A percentile compares a stretch with the other conserved stretches of the same genome.
Conservation (phyloP, 208 protist species). For the Acanthamoeba rhysodes region DNA sequence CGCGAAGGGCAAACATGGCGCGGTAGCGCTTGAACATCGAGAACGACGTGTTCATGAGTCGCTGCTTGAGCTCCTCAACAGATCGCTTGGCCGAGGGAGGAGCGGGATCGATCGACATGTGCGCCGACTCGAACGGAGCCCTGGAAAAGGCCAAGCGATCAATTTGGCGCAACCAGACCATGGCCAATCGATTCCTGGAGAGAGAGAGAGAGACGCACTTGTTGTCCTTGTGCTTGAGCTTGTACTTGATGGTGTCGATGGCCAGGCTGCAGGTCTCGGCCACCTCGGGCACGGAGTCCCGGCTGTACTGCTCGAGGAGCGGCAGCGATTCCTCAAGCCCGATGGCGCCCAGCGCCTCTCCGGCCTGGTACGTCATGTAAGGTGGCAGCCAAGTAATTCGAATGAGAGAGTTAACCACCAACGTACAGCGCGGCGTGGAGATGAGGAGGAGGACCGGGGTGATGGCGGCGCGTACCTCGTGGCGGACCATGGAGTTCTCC, state of each 20-base stretch:
- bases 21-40: conserved; percentile 96
- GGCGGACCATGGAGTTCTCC: conserved; percentile 97
- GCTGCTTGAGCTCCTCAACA: conserved; percentile 87
- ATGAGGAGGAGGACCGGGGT: not conserved
- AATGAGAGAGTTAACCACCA: no score
- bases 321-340: conserved; percentile 66
- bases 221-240: not conserved
- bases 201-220: not conserved
- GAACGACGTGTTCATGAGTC: conserved; percentile 87
- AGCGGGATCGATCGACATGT: conserved; percentile 95
- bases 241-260: conserved; percentile 79
- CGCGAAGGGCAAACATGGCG: conserved; percentile 95
- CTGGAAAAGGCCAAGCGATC: not conserved
- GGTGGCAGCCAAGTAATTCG: no score
- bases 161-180: not conserved
- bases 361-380: conserved; percentile 90
- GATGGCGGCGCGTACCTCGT: conserved; percentile 83
- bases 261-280: conserved; percentile 97
- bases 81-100: conserved; percentile 88
- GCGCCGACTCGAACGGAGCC: conserved; percentile 23
- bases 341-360: conserved; percentile 96
- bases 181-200: conserved; percentile 17
- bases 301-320: conserved; percentile 82
- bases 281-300: conserved; percentile 89
- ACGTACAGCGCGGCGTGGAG: not conserved